phyloP scores from a whole-genome alignment of 1,284 basidiomycete species.

The Takashimella koratensis region DNA sequence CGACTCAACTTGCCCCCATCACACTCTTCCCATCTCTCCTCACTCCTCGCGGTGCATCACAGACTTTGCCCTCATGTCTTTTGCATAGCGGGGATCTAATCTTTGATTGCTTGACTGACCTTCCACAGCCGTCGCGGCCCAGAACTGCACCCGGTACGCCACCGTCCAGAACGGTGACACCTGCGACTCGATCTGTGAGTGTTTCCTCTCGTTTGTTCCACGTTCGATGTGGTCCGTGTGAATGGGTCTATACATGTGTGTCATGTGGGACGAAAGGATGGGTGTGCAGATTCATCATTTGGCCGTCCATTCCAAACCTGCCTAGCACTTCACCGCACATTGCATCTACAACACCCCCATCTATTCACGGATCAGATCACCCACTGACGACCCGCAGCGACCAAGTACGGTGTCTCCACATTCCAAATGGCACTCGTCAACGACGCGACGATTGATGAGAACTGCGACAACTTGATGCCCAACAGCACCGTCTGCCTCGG shows the following conservation, averaged over 20 bases:
- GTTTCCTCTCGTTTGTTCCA: too few relatives aligned
- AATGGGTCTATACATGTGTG: too few relatives aligned
- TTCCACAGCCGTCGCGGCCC: slow-evolving; percentile 7
- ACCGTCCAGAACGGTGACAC: slow-evolving; percentile 45
- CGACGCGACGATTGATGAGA: slow-evolving; percentile 42
- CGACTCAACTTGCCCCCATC: background rate
- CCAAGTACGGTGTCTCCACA: slow-evolving; percentile 47
- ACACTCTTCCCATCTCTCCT: background rate
- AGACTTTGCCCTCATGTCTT: background rate
- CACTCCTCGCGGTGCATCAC: background rate
- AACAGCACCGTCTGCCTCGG: slow-evolving; percentile 47
- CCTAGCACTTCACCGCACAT: too few relatives aligned
- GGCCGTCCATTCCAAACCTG: too few relatives aligned
- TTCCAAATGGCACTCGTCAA: slow-evolving; percentile 51
- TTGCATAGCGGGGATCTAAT: background rate
- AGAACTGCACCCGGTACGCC: slow-evolving; percentile 43
- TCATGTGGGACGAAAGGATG: too few relatives aligned
- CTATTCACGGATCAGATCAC: too few relatives aligned
- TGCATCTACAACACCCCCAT: too few relatives aligned
- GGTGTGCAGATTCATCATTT: too few relatives aligned
- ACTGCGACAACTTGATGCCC: slow-evolving; percentile 48
- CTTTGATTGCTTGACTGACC: background rate
- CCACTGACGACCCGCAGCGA: slow-evolving; percentile 27
- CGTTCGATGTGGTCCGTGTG: too few relatives aligned
- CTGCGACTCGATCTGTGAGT: slow-evolving; percentile 50